A percentile compares a stretch with the other conserved stretches of the same genome.
phyloP scores from a whole-genome alignment of 2,329 filamentous ascomycete species.

The Colletotrichum viniferum region DNA sequence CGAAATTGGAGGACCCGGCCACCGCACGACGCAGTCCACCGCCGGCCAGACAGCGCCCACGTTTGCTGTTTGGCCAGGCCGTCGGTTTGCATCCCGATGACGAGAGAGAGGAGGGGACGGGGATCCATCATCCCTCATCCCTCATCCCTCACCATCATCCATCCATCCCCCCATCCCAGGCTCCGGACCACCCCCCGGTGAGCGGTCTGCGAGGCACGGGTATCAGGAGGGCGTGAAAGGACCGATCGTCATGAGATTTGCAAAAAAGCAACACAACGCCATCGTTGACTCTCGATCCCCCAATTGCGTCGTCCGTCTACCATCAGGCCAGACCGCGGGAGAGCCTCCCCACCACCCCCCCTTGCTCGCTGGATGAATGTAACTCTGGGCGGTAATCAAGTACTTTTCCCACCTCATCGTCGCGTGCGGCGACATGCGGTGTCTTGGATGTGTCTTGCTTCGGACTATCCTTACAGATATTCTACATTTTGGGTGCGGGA shows the following conservation, averaged over 20 bases:
- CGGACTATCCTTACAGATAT: constrained; percentile 5
- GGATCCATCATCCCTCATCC: background rate
- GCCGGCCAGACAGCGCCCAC: background rate
- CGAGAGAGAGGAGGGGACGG: background rate
- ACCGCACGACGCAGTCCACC: constrained; percentile 5
- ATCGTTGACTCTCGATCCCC: background rate
- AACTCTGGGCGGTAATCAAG: background rate
- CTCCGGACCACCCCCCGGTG: background rate
- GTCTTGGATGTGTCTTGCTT: background rate
- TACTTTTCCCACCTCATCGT: background rate
- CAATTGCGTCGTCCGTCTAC: background rate
- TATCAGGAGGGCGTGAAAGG: background rate
- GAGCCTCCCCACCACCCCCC: background rate
- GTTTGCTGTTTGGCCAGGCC: background rate
- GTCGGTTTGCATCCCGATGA: constrained; percentile 15
- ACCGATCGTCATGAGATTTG: constrained; percentile 1
- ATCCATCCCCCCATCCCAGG: background rate
- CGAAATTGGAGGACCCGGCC: constrained; percentile 15
- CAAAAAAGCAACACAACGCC: constrained; percentile 5
- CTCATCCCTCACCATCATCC: no score
- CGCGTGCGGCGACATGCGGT: background rate
- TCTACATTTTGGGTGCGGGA: background rate
- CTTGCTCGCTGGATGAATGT: background rate
- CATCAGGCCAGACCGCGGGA: background rate
- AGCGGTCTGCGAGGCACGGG: background rate